Base-by-base conservation (phyloP, 2,329 filamentous ascomycete genomes). In the Amphichorda felina region DNA sequence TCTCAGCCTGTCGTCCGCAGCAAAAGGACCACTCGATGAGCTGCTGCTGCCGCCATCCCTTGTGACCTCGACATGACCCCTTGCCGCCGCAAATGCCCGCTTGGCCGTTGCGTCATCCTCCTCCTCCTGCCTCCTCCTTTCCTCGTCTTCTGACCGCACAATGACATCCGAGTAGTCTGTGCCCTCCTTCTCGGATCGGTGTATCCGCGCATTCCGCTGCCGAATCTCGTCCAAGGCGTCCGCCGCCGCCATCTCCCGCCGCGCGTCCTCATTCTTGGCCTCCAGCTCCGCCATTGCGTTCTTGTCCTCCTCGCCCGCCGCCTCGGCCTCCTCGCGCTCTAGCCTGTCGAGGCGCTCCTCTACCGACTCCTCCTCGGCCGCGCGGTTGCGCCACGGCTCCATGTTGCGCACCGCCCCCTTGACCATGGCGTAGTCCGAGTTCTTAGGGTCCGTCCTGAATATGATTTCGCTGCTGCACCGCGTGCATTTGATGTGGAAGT, bases 201-300 rank as follows among this genome's bases (percentile, higher is more conserved):
- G 85, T 34, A 91, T 77, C 43, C 87, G 70, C 7, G 91, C 91
- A 60, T 98, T 98, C 43, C 89, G 67, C 35, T 84, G 89, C 38
- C 89, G 70, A 38, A 98, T 95, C 61, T 95, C 88, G 56, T 98
- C 91, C 37, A 98, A 63, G 7, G 88, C 89, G 63, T 98, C 91
- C 2, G 91, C 91, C 30, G 95, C 85, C 14, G 83, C 85, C 88
- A 98, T 98, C 59, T 98, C 91, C 28, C 82, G 72, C 64, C 91
- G 88, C 1, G 88, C 88, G 55, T 98, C 91, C 16, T 82, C 64
- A 37, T 89, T 94, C 64, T 96, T 96, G 43, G 82, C 80, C 61
- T 98, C 91, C 32, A 98, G 62, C 53, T 95, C 88, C 38, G 82
- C 82, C 93, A 98, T 98, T 16, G 86, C 85, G 56, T 95, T 88